Evolutionary conservation across 2,329 filamentous ascomycete species (phyloP), one percentile per base, ranked within the genome.

Genomic region (Diplodia sapinea): DNA sequence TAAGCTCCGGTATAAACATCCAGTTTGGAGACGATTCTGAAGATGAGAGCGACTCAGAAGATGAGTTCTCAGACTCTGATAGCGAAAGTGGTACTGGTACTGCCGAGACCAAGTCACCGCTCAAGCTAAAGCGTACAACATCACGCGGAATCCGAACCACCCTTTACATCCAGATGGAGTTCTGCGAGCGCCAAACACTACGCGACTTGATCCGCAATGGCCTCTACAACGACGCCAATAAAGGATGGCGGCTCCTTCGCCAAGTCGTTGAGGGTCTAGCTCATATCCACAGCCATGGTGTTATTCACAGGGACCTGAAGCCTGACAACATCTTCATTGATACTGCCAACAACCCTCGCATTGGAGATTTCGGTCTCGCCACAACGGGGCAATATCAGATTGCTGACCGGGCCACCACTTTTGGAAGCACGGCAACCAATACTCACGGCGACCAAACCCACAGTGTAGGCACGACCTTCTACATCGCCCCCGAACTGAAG

Each of bases 241-340:
- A 96, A 73, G 87, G 91, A 17, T 99, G 95, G 95, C 88, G 93
- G 36, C 83, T 98, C 4, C 94, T 98, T 71, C 88, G 94, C 38
- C 94, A 98, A 74, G 89, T 98, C 12, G 82, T 98, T 4, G 94
- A 98, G 78, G 95, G 94, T 0, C 81, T 99, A 50, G 89, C 88
- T 15, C 93, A 98, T 76, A 95, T 99, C 52, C 95, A 99, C 77
- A 87, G 89, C 12, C 86, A 94, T 68, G 93, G 92, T 61, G 96
- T 99, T 71, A 95, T 98, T 15, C 95, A 99, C 77, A 90, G 95
- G 9, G 95, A 99, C 77, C 84, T 99, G 33, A 99, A 99, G 76
- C 95, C 95, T 0, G 95, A 98, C 75, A 99, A 99, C 71, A 90
- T 99, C 36, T 99, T 99, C 80, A 96, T 99, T 71, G 94, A 98